Percentiles rank a stretch among this genome's conserved stretches.
These are phyloP conservation scores for Trifolium dubium DNA, from an alignment of 306 rosid genomes.

Conservation along the genomic window DNA sequence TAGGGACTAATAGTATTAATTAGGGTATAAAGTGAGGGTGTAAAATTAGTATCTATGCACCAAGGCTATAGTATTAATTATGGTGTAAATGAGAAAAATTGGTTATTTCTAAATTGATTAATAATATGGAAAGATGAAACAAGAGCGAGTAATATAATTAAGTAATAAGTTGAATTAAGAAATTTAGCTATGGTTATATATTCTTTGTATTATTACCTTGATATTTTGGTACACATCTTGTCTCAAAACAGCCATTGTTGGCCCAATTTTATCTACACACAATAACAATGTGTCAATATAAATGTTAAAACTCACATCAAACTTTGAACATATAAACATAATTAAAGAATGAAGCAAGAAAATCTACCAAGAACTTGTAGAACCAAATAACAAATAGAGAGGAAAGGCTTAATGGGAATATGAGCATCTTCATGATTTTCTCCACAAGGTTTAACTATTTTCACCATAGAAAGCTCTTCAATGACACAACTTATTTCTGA, in stretches of 20 bases:
- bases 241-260: constrained; percentile 86
- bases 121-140: too few species aligned
- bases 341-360: too few species aligned
- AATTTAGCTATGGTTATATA: not conserved
- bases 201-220: constrained; percentile 52
- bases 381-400: constrained; percentile 63
- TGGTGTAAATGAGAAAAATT: too few species aligned
- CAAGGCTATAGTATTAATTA: too few species aligned
- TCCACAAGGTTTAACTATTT: constrained; percentile 42
- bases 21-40: too few species aligned
- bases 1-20: too few species aligned
- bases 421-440: constrained; percentile 42
- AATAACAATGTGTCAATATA: constrained; percentile 38
- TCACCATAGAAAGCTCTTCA: constrained; percentile 63
- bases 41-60: too few species aligned
- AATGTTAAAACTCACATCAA: too few species aligned
- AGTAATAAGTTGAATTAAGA: not conserved
- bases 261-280: constrained; percentile 81
- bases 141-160: not conserved
- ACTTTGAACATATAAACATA: not conserved
- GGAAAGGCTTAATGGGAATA: constrained; percentile 77
- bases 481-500: constrained; percentile 68
- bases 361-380: constrained; percentile 91
- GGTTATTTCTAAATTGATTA: too few species aligned
- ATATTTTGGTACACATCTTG: constrained; percentile 82